These are phyloP conservation scores for Fraxinus sp. DNA, from an alignment of 305 asterid species.

Conservation along the genomic window DNA sequence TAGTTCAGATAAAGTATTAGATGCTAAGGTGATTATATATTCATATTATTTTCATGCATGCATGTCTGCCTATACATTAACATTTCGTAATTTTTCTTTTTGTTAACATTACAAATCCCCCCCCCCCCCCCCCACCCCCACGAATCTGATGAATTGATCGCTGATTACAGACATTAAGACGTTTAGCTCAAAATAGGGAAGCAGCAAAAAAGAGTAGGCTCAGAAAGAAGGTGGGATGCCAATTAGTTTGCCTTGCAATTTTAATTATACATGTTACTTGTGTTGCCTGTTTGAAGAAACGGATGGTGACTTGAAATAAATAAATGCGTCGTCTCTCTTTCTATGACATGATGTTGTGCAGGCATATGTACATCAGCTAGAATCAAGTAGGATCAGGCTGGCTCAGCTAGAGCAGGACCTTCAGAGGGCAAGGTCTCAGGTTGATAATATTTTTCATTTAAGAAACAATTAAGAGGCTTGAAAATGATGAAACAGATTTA, in stretches of 20 bases:
- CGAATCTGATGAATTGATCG: background rate
- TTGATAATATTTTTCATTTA: conserved; percentile 20
- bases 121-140: too few relatives aligned
- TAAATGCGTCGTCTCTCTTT: background rate
- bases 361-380: conserved; percentile 96
- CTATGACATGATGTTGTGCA: conserved; percentile 21
- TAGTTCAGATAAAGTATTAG: conserved; percentile 60
- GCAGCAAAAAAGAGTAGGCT: conserved; percentile 97
- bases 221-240: conserved; percentile 67
- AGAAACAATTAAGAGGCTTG: conserved; percentile 4
- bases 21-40: conserved; percentile 63
- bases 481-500: background rate
- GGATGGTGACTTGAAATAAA: background rate
- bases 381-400: conserved; percentile 85
- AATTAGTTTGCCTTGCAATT: background rate
- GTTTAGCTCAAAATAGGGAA: conserved; percentile 98
- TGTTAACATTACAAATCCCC: background rate
- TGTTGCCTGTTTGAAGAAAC: background rate
- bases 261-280: background rate
- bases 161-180: conserved; percentile 71
- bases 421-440: conserved; percentile 90
- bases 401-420: conserved; percentile 91
- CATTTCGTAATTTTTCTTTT: background rate
- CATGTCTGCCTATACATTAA: conserved; percentile 15
- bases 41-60: conserved; percentile 37